Evolutionary conservation across 108 stramenopile species (phyloP).

Genomic region (Nannochloropsis gaditana): DNA sequence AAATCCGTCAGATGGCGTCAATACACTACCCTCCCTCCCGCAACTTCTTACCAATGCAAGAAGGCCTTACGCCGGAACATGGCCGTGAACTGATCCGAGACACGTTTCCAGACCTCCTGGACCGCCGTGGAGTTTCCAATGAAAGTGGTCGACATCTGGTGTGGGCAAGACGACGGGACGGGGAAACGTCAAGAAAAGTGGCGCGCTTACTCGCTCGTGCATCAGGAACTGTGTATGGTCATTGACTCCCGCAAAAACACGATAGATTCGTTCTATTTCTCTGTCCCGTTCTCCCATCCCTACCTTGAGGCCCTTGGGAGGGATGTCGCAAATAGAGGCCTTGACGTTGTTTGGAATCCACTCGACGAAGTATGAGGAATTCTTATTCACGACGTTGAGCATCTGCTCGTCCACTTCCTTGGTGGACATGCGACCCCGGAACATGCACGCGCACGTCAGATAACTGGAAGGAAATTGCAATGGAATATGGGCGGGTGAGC

Average conservation of each 20-base stretch:
- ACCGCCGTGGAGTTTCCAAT: constrained; percentile 70
- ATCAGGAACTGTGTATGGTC: no score
- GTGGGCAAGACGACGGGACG: not conserved
- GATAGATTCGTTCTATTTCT: constrained; percentile 50
- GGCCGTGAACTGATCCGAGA: constrained; percentile 72
- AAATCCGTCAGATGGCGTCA: not conserved
- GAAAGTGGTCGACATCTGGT: constrained; percentile 59
- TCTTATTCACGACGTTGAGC: constrained; percentile 96
- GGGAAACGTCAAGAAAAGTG: not conserved
- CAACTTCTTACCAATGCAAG: constrained; percentile 62
- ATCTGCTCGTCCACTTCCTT: constrained; percentile 79
- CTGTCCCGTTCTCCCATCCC: not conserved
- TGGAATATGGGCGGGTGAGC: not conserved
- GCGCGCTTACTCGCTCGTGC: no score
- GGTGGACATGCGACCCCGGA: constrained; percentile 95
- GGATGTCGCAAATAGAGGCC: constrained; percentile 97
- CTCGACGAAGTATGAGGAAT: constrained; percentile 97
- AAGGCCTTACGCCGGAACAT: constrained; percentile 84
- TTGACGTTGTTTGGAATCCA: constrained; percentile 99
- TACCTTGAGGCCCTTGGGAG: constrained; percentile 77
- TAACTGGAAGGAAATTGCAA: constrained; percentile 45
- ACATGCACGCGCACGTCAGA: constrained; percentile 94
- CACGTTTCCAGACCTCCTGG: constrained; percentile 70
- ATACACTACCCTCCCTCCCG: not conserved
- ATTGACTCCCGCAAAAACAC: not conserved